Conservation (phyloP, 331 rosid species). For the Cydonia oblonga region DNA sequence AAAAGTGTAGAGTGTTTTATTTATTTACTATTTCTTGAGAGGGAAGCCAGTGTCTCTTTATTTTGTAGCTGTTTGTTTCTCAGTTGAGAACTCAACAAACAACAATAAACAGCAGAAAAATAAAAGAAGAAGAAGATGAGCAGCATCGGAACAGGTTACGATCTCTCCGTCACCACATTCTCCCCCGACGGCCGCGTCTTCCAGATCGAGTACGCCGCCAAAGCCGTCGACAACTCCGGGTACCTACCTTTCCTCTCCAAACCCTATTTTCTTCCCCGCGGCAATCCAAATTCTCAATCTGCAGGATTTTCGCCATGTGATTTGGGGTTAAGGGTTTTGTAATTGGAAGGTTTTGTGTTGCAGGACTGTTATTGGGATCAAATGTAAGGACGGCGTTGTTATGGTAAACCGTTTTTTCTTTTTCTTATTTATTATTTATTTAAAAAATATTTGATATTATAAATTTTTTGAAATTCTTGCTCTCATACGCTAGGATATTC, state of each 20-base stretch:
- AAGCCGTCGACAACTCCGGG: constrained; percentile 99
- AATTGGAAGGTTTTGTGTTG: not conserved
- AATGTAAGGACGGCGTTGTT: constrained; percentile 90
- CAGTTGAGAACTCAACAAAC: not conserved
- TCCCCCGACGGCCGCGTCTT: constrained; percentile 97
- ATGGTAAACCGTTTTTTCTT: constrained; percentile 30
- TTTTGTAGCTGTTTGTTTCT: not conserved
- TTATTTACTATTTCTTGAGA: not conserved
- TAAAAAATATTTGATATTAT: not conserved
- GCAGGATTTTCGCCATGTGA: not conserved
- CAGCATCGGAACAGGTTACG: constrained; percentile 97
- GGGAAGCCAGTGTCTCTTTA: not conserved
- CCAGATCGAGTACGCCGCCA: constrained; percentile 96
- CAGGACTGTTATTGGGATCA: constrained; percentile 98
- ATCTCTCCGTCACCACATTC: constrained; percentile 93
- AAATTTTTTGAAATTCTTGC: not conserved
- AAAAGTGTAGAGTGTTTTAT: too few species aligned
- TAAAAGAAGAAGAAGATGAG: constrained; percentile 38
- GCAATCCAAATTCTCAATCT: too few species aligned
- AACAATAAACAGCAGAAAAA: not conserved
- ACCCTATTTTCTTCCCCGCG: not conserved
- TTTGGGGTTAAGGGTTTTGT: not conserved
- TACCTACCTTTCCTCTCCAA: constrained; percentile 5
- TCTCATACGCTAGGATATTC: not conserved
- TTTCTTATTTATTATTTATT: not conserved